Percentiles rank a stretch among this genome's conserved stretches.
These are phyloP conservation scores for Hypoxylon sp. DNA, from an alignment of 2,329 filamentous ascomycete species.

Conservation along the genomic window DNA sequence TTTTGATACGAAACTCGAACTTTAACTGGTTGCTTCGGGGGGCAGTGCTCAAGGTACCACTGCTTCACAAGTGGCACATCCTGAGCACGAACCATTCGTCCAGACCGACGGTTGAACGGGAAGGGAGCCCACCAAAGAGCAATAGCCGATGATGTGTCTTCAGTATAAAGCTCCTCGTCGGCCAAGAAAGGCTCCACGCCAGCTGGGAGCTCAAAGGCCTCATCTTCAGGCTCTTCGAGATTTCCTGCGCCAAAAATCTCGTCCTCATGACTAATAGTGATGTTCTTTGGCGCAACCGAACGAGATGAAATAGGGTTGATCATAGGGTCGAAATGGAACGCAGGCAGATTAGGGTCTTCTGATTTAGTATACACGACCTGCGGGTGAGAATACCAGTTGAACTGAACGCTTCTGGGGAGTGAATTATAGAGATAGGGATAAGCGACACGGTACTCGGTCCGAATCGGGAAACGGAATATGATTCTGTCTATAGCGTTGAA, in stretches of 20 bases:
- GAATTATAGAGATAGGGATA: constrained; percentile 98
- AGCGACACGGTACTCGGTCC: constrained; percentile 95
- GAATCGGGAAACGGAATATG: constrained; percentile 95
- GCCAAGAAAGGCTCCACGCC: constrained; percentile 89
- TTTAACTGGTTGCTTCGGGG: constrained; percentile 89
- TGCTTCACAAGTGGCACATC: constrained; percentile 98
- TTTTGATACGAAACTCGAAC: constrained; percentile 99
- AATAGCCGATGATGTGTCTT: constrained; percentile 91
- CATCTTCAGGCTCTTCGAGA: constrained; percentile 80
- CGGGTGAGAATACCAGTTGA: constrained; percentile 94
- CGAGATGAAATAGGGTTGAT: constrained; percentile 98
- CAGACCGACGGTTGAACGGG: constrained; percentile 93
- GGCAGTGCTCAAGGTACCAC: constrained; percentile 97
- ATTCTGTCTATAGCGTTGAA: constrained; percentile 99
- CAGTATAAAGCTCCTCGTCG: constrained; percentile 89
- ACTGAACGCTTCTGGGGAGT: constrained; percentile 90
- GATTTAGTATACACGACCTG: constrained; percentile 92
- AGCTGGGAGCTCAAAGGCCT: constrained; percentile 85
- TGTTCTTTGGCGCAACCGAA: constrained; percentile 92
- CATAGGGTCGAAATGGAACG: constrained; percentile 97
- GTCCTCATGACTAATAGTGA: constrained; percentile 93
- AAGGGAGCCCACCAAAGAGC: constrained; percentile 98
- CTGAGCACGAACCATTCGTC: constrained; percentile 95
- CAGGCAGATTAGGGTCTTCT: constrained; percentile 89
- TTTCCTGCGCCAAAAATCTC: constrained; percentile 88